Conservation (phyloP, 768 basidiomycete species). For the Suillus tomentosus region DNA sequence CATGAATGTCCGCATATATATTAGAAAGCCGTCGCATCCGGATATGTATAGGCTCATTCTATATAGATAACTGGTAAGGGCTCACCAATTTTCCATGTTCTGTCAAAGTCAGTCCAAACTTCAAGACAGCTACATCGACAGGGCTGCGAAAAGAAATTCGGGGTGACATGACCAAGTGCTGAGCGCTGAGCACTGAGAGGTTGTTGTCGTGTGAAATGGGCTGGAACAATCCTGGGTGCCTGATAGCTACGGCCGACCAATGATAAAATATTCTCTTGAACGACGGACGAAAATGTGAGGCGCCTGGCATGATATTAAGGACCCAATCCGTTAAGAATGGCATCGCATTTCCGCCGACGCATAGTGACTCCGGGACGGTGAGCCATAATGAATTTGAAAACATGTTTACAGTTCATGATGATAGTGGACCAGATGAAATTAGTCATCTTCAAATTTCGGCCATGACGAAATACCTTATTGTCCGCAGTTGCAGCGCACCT, state of each 20-base stretch:
- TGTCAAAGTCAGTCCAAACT: background rate
- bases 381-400: conserved; percentile 1
- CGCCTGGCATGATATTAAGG: background rate
- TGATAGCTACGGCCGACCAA: background rate
- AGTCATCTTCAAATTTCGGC: background rate
- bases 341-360: background rate
- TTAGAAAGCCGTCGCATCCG: background rate
- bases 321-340: background rate
- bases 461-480: background rate
- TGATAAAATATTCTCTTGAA: background rate
- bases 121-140: background rate
- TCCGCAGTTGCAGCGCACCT: conserved; percentile 1
- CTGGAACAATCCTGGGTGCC: background rate
- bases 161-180: background rate
- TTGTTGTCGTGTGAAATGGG: background rate
- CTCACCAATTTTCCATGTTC: background rate
- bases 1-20: no score
- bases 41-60: background rate
- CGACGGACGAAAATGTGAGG: background rate
- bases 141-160: background rate
- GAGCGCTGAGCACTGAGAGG: background rate
- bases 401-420: background rate
- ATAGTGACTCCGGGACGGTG: background rate
- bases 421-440: background rate
- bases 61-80: background rate